Evolutionary conservation across 2,329 filamentous ascomycete species (phyloP), one percentile per base, ranked within the genome.

Genomic region (Alternaria longipes): DNA sequence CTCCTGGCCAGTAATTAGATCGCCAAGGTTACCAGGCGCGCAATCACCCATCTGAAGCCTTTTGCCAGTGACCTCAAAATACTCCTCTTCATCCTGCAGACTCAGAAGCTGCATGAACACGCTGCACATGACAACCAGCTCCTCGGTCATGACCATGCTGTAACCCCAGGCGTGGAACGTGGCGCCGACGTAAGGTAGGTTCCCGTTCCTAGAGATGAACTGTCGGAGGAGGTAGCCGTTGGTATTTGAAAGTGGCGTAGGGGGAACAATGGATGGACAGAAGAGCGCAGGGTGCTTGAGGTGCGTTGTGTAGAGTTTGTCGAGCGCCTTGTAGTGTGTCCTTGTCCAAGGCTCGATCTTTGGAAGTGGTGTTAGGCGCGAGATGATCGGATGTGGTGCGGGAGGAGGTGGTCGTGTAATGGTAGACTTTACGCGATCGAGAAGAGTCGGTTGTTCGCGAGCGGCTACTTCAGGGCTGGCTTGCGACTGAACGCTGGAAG

Each of bases 261-360:
- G 53, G 7, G 70, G 62, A 3, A 65, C 59, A 41, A 63, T 50
- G n/a, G 62, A 67, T 1, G 75, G 70, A 6, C 66, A 68, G 63
- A 80, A 80, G 44, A 77, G 67, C 0, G 67, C 53, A 1, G 74
- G 75, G 28, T 75, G 64, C 16, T 72, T 73, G 46, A 75, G 72
- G 62, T 76, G 73, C 18, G 68, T 64, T 24, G 72, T 62, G 64
- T 74, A 79, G 8, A 81, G 70, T 14, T 64, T 63, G 61, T 80
- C 77, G 36, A 81, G 73, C 4, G 70, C 69, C 26, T 76, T 76
- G 67, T 78, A 81, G 62, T 81, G 79, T 0, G 78, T 79, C 40
- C 75, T 75, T 34, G 78, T 80, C 76, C 78, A 81, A 5, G 79
- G 78, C 44, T 78, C 72, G 18, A 76, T 41, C 28, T 71, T 73